Percentiles rank a stretch among this genome's conserved stretches.
These are phyloP conservation scores for Eimeria falciformis DNA, from an alignment of 169 alveolate species.

Conservation along the genomic window DNA sequence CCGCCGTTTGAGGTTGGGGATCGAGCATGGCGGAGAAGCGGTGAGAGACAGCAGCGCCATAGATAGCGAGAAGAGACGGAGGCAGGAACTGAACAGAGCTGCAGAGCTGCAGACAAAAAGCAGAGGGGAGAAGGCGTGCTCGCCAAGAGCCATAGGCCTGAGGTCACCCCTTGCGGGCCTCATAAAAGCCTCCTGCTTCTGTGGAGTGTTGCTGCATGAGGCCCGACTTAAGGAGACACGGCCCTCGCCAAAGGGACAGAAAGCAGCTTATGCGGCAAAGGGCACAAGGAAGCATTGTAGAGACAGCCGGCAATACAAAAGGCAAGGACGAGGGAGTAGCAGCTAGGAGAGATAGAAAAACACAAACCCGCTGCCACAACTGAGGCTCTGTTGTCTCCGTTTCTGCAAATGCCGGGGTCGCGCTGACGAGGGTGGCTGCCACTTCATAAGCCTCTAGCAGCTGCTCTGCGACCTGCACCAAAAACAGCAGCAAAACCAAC, in stretches of 20 bases:
- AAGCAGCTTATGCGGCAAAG: no score
- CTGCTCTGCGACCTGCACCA: slow-evolving; percentile 32
- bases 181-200: no score
- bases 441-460: slow-evolving; percentile 33
- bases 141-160: no score
- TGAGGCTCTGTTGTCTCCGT: slow-evolving; percentile 27
- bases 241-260: no score
- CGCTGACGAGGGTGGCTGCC: neutral
- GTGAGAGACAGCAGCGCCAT: slow-evolving; percentile 11
- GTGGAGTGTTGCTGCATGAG: no score
- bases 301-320: no score
- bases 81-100: slow-evolving; percentile 16
- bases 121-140: no score
- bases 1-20: neutral
- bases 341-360: neutral
- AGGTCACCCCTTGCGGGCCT: no score
- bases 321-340: no score
- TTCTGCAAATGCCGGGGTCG: slow-evolving; percentile 33
- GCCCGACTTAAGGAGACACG: no score
- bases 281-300: no score
- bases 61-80: neutral
- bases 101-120: slow-evolving; percentile 14
- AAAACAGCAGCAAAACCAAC: neutral
- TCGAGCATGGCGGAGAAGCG: neutral
- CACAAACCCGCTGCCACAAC: slow-evolving; percentile 9